Conservation (phyloP, 306 rosid species). For the Adenanthera pavonina region DNA sequence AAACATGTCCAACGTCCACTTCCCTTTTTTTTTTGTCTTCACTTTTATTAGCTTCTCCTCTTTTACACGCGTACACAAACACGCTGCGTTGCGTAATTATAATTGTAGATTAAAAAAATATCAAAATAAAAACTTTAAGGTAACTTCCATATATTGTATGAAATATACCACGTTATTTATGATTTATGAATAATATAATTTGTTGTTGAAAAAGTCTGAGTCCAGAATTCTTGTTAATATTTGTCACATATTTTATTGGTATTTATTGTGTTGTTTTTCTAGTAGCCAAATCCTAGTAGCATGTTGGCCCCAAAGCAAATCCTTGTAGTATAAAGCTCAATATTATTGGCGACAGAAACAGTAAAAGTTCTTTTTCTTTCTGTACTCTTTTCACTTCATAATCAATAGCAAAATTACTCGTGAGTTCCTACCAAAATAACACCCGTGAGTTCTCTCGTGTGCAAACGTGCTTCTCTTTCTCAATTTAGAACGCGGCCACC, state of each 20-base stretch:
- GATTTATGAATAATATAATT: too few relatives aligned
- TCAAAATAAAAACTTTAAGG: too few relatives aligned
- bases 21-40: conserved; percentile 21
- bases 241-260: too few relatives aligned
- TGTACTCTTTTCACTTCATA: not conserved
- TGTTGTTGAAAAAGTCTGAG: too few relatives aligned
- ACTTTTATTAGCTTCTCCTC: not conserved
- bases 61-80: not conserved
- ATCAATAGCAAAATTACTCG: conserved; percentile 24
- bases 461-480: conserved; percentile 34
- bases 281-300: too few relatives aligned
- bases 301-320: too few relatives aligned
- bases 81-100: too few relatives aligned
- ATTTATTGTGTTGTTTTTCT: too few relatives aligned
- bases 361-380: not conserved
- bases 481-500: conserved; percentile 28
- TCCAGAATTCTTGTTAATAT: too few relatives aligned
- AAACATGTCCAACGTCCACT: conserved; percentile 26
- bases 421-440: not conserved
- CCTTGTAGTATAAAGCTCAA: not conserved
- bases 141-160: too few relatives aligned
- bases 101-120: too few relatives aligned
- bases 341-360: conserved; percentile 7
- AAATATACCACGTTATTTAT: too few relatives aligned
- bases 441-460: conserved; percentile 33